Base-by-base conservation (phyloP, 2,329 filamentous ascomycete genomes). In the Sporothrix globosa region DNA sequence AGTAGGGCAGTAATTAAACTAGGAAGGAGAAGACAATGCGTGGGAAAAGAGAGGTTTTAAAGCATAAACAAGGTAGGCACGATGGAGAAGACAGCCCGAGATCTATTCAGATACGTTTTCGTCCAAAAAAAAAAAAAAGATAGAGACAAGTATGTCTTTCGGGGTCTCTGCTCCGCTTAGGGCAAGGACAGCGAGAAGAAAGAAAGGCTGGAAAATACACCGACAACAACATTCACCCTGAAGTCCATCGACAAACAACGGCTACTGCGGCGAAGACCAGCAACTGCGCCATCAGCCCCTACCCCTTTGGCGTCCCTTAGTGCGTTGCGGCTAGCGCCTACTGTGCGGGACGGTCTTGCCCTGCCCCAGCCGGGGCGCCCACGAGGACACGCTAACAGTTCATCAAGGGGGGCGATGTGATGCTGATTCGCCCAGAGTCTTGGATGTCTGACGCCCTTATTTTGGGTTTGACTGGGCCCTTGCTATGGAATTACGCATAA, bases 311-410 rank as follows among this genome's bases (percentile, higher is more conserved):
- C 58, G 58, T 44, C 58, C 46, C 58, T 17, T 17, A 44, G 27
- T 30, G 41, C 11, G 21, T 27, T 65, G 60, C 60, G 44, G 60
- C 61, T 65, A 65, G 46, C 61, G 61, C 61, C 61, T 30, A 65
- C 61, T 50, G 44, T 44, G 24, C 27, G 44, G 44, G 58, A 65
- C 60, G 63, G 63, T 39, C 30, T 67, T 27, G 48, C 65, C 48
- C 30, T 67, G 58, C 39, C 30, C 30, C 27, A 41, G 30, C 17
- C 17, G 9, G 24, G 34, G n/a, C 53, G 6, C 54, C 54, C 24
- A 58, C 63, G 24, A 50, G 19, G 14, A 48, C n/a, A 3, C n/a
- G 7, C 39, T 41, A 65, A 24, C 39, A 21, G 61, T n/a, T 27
- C n/a, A 9, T 5, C 48, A 24, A 41, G 34, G 65, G 65, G 50